A percentile compares a stretch with the other conserved stretches of the same genome.
Evolutionary conservation across 192 early-diverging fungal species (phyloP).

Genomic region (Dimargaris verticillata): DNA sequence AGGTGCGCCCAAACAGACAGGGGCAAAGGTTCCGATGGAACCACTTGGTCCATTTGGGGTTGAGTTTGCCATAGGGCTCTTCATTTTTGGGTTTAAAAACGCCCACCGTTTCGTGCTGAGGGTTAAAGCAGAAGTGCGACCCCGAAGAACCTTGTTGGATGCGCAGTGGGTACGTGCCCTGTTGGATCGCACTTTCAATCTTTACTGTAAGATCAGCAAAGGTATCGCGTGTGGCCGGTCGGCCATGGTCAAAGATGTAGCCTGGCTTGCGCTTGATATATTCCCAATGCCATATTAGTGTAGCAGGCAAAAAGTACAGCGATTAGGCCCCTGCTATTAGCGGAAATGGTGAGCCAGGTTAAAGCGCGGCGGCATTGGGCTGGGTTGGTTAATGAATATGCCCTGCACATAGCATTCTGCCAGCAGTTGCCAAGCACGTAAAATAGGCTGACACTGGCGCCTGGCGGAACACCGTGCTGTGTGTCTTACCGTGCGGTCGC

Average conservation of each 20-base stretch:
- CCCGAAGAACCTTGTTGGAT: conserved; percentile 69
- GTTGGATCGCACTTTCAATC: not conserved
- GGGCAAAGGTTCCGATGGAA: conserved; percentile 72
- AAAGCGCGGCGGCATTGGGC: too few species aligned
- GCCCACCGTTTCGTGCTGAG: conserved; percentile 57
- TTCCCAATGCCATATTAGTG: too few species aligned
- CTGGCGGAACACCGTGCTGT: too few species aligned
- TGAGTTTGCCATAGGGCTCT: conserved; percentile 47
- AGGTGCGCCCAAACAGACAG: conserved; percentile 76
- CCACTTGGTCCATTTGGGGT: conserved; percentile 87
- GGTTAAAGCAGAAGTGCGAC: conserved; percentile 75
- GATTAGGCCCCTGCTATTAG: too few species aligned
- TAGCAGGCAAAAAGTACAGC: too few species aligned
- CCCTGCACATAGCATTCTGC: too few species aligned
- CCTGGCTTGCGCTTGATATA: too few species aligned
- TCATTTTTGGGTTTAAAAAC: conserved; percentile 82
- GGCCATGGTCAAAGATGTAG: not conserved
- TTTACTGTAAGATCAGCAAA: not conserved
- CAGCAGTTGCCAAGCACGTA: too few species aligned
- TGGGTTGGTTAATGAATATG: too few species aligned
- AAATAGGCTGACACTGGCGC: too few species aligned
- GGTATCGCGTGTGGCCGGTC: not conserved
- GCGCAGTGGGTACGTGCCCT: conserved; percentile 11
- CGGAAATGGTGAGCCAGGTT: too few species aligned
- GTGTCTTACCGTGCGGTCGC: not conserved